These are phyloP conservation scores for Sporisorium sorghi DNA, from an alignment of 1,284 basidiomycete species.

Conservation along the genomic window DNA sequence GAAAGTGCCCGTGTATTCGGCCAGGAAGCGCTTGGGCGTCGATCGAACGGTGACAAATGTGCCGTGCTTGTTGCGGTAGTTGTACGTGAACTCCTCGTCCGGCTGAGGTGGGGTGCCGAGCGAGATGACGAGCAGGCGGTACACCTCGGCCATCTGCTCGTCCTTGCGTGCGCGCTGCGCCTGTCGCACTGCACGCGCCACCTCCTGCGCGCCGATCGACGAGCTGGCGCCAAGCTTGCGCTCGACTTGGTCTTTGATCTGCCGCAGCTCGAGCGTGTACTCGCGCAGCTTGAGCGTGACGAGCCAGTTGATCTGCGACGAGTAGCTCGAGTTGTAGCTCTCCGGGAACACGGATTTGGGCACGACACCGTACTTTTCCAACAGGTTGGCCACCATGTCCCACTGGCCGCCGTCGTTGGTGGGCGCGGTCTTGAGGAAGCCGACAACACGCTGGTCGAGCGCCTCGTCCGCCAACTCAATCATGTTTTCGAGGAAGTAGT, in stretches of 20 bases:
- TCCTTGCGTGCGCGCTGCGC: slow-evolving; percentile 77
- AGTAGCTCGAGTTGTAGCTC: slow-evolving; percentile 82
- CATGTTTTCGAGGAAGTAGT: slow-evolving; percentile 90
- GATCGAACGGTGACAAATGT: slow-evolving; percentile 81
- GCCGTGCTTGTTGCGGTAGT: slow-evolving; percentile 78
- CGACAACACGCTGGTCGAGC: slow-evolving; percentile 83
- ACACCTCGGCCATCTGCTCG: slow-evolving; percentile 84
- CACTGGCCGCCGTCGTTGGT: slow-evolving; percentile 80
- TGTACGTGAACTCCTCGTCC: slow-evolving; percentile 53
- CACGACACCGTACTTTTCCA: slow-evolving; percentile 53
- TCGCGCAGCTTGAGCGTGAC: slow-evolving; percentile 91
- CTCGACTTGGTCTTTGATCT: slow-evolving; percentile 71
- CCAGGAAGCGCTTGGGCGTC: slow-evolving; percentile 79
- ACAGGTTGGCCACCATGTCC: slow-evolving; percentile 90
- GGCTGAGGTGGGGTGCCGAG: slow-evolving; percentile 72
- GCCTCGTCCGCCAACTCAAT: slow-evolving; percentile 84
- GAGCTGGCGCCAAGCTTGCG: slow-evolving; percentile 70
- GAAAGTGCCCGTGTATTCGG: slow-evolving; percentile 68
- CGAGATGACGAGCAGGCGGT: slow-evolving; percentile 85
- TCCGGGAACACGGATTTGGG: slow-evolving; percentile 83
- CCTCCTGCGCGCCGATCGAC: slow-evolving; percentile 5
- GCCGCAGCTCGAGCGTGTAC: slow-evolving; percentile 83
- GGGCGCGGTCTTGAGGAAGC: slow-evolving; percentile 80
- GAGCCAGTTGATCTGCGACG: slow-evolving; percentile 79
- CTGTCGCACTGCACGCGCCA: slow-evolving; percentile 45